phyloP scores from a whole-genome alignment of 768 basidiomycete genomes.

The Hydnomerulius pinastri region DNA sequence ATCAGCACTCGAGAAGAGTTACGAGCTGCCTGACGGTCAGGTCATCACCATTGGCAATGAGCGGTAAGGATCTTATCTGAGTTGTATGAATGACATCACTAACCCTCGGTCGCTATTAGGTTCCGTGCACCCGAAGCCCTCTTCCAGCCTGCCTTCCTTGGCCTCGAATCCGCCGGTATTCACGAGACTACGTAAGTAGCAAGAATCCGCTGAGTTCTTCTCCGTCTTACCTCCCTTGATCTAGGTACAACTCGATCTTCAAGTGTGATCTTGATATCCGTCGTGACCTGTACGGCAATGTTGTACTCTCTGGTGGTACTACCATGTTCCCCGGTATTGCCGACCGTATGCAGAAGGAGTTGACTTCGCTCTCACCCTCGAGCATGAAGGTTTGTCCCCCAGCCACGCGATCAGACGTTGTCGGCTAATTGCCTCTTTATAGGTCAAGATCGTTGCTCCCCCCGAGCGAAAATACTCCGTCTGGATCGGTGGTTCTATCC shows the following conservation, averaged over 20 bases:
- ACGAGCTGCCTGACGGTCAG: slow-evolving; percentile 91
- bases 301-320: slow-evolving; percentile 73
- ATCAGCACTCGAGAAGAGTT: slow-evolving; percentile 89
- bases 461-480: slow-evolving; percentile 95
- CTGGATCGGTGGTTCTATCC: slow-evolving; percentile 89
- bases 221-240: slow-evolving; percentile 2
- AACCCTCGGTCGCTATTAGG: slow-evolving; percentile 21
- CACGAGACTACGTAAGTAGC: slow-evolving; percentile 59
- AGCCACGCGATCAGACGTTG: background rate
- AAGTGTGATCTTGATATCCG: slow-evolving; percentile 73
- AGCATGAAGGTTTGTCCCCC: slow-evolving; percentile 72
- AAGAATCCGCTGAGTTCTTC: background rate
- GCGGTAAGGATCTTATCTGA: slow-evolving; percentile 36
- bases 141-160: slow-evolving; percentile 60
- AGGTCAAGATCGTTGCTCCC: slow-evolving; percentile 91
- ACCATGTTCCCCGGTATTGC: slow-evolving; percentile 97
- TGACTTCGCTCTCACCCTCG: slow-evolving; percentile 74
- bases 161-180: slow-evolving; percentile 84
- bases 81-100: background rate
- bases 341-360: slow-evolving; percentile 95
- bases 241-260: slow-evolving; percentile 58
- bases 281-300: slow-evolving; percentile 37
- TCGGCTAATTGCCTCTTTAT: slow-evolving; percentile 1
- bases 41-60: slow-evolving; percentile 86
- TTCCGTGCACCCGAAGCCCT: slow-evolving; percentile 61